phyloP scores from a whole-genome alignment of 1,284 basidiomycete species.

The Sporisorium sorghi region DNA sequence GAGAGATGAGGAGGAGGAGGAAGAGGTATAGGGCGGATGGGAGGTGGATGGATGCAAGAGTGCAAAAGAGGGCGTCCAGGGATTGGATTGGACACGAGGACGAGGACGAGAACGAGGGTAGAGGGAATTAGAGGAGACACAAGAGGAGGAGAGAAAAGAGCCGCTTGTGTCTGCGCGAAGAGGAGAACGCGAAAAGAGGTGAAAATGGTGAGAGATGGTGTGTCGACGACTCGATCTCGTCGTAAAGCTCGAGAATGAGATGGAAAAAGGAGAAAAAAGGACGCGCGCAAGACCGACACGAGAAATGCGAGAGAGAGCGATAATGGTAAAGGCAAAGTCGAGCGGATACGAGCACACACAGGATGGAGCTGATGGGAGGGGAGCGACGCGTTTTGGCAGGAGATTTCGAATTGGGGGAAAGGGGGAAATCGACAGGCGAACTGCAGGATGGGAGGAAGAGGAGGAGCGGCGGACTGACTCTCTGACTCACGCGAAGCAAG shows the following conservation, averaged over 20 bases:
- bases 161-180: slow-evolving; percentile 1
- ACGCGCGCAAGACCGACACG: slow-evolving; percentile 39
- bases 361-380: slow-evolving; percentile 38
- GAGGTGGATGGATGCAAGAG: slow-evolving; percentile 30
- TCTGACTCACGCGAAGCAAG: slow-evolving; percentile 13
- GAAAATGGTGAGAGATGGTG: too few species aligned
- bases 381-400: slow-evolving; percentile 48
- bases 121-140: slow-evolving; percentile 8
- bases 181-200: slow-evolving; percentile 5
- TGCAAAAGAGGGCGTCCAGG: slow-evolving; percentile 29
- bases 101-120: too few species aligned
- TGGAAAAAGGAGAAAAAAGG: slow-evolving; percentile 21
- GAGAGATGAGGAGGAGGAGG: slow-evolving; percentile 8
- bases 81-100: slow-evolving; percentile 10
- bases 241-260: slow-evolving; percentile 9
- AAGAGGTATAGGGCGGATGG: too few species aligned
- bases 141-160: slow-evolving; percentile 10
- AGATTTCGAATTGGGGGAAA: slow-evolving; percentile 41
- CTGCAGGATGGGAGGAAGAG: not conserved
- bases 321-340: slow-evolving; percentile 36
- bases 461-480: not conserved
- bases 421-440: slow-evolving; percentile 12
- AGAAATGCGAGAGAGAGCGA: slow-evolving; percentile 12
- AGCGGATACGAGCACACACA: slow-evolving; percentile 34
- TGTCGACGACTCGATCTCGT: slow-evolving; percentile 9